Percentiles rank a stretch among this genome's conserved stretches.
These are phyloP conservation scores for Saccharum officinarum DNA, from an alignment of 176 grass and related monocot species.

Conservation along the genomic window DNA sequence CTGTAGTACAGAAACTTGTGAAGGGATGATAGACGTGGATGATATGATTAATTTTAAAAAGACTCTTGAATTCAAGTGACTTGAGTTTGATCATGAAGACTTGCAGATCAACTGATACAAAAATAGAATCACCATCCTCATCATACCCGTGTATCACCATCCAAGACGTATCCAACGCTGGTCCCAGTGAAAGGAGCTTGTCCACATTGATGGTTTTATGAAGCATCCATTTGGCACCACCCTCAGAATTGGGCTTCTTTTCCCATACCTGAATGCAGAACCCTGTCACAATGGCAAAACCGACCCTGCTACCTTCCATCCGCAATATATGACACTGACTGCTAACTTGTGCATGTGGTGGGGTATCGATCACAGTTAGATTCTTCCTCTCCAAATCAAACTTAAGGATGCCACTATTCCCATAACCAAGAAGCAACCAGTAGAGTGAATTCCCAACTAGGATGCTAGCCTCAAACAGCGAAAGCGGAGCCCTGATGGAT, in stretches of 20 bases:
- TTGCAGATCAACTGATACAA: neutral
- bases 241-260: neutral
- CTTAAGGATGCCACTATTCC: neutral
- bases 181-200: neutral
- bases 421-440: neutral
- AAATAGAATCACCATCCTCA: neutral
- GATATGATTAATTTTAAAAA: neutral
- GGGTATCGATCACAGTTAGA: neutral
- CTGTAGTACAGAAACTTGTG: neutral
- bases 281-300: neutral
- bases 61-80: neutral
- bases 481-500: neutral
- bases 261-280: neutral
- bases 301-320: neutral
- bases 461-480: neutral
- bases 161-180: rapidly evolving
- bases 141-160: neutral
- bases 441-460: neutral
- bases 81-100: conserved; percentile 7
- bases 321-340: neutral
- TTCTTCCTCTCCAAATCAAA: neutral
- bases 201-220: neutral
- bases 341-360: rapidly evolving
- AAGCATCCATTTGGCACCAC: neutral
- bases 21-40: neutral